These are phyloP conservation scores for Pyrenochaeta sp. DNA, from an alignment of 2,329 filamentous ascomycete species.

Conservation along the genomic window DNA sequence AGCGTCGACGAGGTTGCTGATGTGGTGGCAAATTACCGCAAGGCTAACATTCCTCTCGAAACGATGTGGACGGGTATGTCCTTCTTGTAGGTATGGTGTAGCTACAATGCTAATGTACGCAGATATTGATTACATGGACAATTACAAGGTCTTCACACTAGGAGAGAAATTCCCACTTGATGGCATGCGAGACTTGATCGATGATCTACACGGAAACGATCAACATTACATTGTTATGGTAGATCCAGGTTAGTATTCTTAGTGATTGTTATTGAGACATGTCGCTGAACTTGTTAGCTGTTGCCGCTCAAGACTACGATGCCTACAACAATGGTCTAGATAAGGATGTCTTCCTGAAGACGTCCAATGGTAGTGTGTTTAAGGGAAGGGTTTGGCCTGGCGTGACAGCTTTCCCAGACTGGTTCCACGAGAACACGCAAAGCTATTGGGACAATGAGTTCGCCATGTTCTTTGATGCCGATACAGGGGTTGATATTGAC, in stretches of 20 bases:
- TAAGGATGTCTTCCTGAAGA: constrained; percentile 61
- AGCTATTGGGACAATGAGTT: constrained; percentile 77
- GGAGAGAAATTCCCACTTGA: constrained; percentile 69
- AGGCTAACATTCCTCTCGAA: constrained; percentile 71
- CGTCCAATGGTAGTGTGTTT: constrained; percentile 63
- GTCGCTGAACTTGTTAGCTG: constrained; percentile 61
- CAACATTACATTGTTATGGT: constrained; percentile 83
- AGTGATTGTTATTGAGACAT: background rate
- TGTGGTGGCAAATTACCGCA: constrained; percentile 71
- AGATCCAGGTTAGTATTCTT: constrained; percentile 61
- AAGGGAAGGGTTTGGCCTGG: constrained; percentile 80
- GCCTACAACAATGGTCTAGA: constrained; percentile 70
- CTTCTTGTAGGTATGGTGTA: background rate
- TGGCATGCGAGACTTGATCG: constrained; percentile 69
- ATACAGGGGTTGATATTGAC: constrained; percentile 76
- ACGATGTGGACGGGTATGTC: constrained; percentile 76
- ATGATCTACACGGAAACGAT: constrained; percentile 69
- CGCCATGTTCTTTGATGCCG: constrained; percentile 68
- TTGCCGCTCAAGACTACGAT: constrained; percentile 57
- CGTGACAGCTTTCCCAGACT: constrained; percentile 75
- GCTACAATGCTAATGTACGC: constrained; percentile 8
- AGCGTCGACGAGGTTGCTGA: constrained; percentile 71
- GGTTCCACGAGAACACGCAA: constrained; percentile 72
- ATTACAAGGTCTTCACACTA: constrained; percentile 67
- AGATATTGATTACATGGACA: constrained; percentile 73